Evolutionary conservation across 768 basidiomycete species (phyloP), one percentile per base, ranked within the genome.

Genomic region (Calvatia gigantea): DNA sequence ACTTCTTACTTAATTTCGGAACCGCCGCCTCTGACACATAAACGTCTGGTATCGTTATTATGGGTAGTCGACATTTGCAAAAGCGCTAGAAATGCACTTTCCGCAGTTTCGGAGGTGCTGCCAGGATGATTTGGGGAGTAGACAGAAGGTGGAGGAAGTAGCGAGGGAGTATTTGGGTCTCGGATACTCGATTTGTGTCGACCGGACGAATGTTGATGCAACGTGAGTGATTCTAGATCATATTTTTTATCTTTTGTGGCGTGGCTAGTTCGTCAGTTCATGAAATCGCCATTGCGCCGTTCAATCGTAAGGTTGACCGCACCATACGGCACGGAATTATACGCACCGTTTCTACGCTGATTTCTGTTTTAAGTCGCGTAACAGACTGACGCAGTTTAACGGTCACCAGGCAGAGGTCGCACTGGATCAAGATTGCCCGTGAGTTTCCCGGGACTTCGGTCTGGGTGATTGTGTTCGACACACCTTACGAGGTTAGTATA

Each of bases 401-500:
- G 33, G 25, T 53, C 46, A 37, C 56, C 39, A 88, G 87, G 52
- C 89, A 90, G 69, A 75, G 87, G 51, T 78, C 79, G 29, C 74
- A 87, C 64, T 93, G 89, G 90, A 86, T 85, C 61, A 67, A 79
- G 59, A 89, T 92, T 58, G 88, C 87, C 12, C 78, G 73, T 59
- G 80, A 81, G 61, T 86, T 83, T 64, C 82, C 85, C 51, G 80
- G 77, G 56, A 85, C 80, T 48, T 69, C 72, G 51, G 73, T 87
- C 57, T 89, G 87, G 82, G 80, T 87, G 70, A 79, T 92, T 70
- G 83, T 87, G 60, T 89, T 91, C 61, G 84, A 90, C 65, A 87
- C 82, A 4, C 86, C 87, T 57, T 86, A 87, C 70, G 78, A 87
- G 70, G 89, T 89, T 62, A 74, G 78, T 68, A 38, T 7, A 35